Base-by-base conservation (phyloP, 1,284 basidiomycete species). In the Malassezia japonica region DNA sequence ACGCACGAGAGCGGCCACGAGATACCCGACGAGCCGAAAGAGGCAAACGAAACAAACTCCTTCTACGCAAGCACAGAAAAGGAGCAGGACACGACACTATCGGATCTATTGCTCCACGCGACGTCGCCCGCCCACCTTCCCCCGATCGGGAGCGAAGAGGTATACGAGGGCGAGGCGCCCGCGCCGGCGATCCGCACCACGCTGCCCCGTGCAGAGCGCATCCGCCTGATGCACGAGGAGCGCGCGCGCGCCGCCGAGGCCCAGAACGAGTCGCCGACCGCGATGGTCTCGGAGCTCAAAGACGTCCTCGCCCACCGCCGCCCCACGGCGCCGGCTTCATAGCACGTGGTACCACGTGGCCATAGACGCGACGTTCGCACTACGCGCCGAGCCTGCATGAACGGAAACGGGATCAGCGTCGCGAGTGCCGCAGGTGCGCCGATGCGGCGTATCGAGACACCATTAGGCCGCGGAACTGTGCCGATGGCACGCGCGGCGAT, bases 71-170 rank as follows among this genome's bases (percentile, higher is more conserved):
- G n/a, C n/a, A n/a, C n/a, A n/a, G n/a, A n/a, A n/a, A n/a, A n/a
- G n/a, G n/a, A n/a, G n/a, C n/a, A n/a, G 32, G 40, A 42, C 24
- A 31, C 31, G 28, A 13, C 28, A 31, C 40, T 59, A 9, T 46
- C 47, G 4, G 44, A 45, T 10, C 42, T 60, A 27, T 56, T 61
- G 15, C 39, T 61, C 16, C 46, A 56, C 20, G 62, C 60, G 4
- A 61, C 67, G 2, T 61, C 61, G 21, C 56, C 67, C 4, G 44
- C 58, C 16, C 55, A 55, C 4, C 55, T 70, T 9, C 65, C 67
- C 18, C 59, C 61, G 15, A 61, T 63, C 10, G 67, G 65, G 6
- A 44, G 57, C 15, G 67, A 70, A 24, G 60, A 70, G 36, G 60
- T 70, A 32, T 70, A 62, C 34, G 68, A 70, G 41, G 57, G 60